phyloP scores from a whole-genome alignment of 2,329 filamentous ascomycete genomes.

The Fusarium chlamydosporum region DNA sequence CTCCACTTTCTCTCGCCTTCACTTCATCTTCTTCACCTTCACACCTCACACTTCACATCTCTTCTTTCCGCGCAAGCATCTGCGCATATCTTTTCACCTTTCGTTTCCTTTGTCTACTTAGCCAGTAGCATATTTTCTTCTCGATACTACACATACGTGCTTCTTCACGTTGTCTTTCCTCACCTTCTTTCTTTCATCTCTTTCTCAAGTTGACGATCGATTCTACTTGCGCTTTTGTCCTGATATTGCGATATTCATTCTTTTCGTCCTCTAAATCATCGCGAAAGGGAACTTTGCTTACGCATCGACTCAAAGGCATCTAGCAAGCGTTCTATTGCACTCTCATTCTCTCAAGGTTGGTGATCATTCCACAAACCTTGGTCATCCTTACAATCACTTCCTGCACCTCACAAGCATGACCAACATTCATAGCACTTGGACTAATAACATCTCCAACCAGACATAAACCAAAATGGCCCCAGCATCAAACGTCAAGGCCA shows the following conservation, averaged over 20 bases:
- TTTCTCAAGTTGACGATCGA: not conserved
- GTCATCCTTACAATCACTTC: not conserved
- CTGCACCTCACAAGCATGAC: not conserved
- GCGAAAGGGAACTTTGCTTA: not conserved
- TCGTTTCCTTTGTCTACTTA: constrained; percentile 2
- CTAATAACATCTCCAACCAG: not conserved
- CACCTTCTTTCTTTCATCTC: constrained; percentile 1
- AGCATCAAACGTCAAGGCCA: constrained; percentile 59
- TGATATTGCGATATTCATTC: constrained; percentile 3
- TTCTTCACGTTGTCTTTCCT: not conserved
- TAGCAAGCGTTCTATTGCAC: not conserved
- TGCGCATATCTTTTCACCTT: constrained; percentile 11
- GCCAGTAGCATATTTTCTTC: not conserved
- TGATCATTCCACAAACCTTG: not conserved
- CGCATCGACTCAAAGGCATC: not conserved
- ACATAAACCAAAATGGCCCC: constrained; percentile 59
- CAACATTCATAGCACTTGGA: not conserved
- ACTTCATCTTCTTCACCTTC: constrained; percentile 23
- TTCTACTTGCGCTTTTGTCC: not conserved
- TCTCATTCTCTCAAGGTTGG: constrained; percentile 20
- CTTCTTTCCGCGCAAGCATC: not conserved
- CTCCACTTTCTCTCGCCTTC: constrained; percentile 19
- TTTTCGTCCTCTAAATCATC: not conserved
- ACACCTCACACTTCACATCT: constrained; percentile 6
- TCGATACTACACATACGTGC: not conserved